Base-by-base conservation (phyloP, 495 filamentous ascomycete species). In the Tuber microsphaerosporum region DNA sequence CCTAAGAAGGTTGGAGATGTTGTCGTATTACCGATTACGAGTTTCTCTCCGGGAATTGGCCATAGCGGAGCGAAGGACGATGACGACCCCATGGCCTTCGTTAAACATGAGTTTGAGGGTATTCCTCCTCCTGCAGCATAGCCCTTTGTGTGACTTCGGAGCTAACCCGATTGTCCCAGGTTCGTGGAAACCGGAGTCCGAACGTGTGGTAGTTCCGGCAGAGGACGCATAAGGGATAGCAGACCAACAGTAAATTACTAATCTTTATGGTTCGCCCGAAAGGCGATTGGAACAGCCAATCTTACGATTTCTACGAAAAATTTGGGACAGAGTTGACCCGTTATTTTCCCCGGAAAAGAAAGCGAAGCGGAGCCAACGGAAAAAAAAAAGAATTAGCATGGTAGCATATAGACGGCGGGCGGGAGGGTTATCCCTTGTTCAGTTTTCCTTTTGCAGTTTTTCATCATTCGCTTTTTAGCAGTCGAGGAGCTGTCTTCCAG, bases 61-160 rank as follows among this genome's bases (percentile, higher is more conserved):
- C 93, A 96, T 81, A 98, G 97, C 93, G 92, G 91, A 43, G 93
- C 95, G n/a, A 90, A 90, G 76, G 94, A 95, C 73, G 87, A 89
- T 19, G 94, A 97, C 80, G 91, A 98, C 81, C 93, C 94, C 9
- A 95, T 98, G 93, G 95, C 95, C 6, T 98, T 97, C 86, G 95
- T 99, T 74, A 93, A 97, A 85, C 95, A 99, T 84, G 90, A 94
- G 69, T 99, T 99, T 85, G 93, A 94, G 87, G 95, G 95, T 97
- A 70, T 20, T 20, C 31, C n/a, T 19, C n/a, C 31, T 71, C 37
- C 44, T 17, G 20, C 31, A 39, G 20, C 39, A 37, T 65, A 31
- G 41, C 44, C 42, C 43, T 42, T 51, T 26, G n/a, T 75, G 31
- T 69, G 45, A 83, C 20, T 84, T 81, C 51, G 22, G 46, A 31